phyloP scores from a whole-genome alignment of 306 rosid genomes.

The Canavalia gladiata region DNA sequence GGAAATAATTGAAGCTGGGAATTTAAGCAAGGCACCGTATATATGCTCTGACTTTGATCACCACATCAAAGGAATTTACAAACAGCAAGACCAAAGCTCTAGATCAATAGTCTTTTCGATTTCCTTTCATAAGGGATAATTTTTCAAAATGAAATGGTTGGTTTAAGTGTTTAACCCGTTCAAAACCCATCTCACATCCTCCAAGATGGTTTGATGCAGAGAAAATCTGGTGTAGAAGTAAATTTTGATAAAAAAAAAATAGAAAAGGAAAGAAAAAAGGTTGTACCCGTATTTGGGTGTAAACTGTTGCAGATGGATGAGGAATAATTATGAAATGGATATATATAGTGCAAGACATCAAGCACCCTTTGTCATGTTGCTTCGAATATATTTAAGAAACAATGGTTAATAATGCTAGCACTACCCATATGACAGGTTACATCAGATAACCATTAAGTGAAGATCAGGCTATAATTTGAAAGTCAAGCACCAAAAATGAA shows the following conservation, averaged over 20 bases:
- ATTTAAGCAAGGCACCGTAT: not conserved
- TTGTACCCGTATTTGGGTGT: not conserved
- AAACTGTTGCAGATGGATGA: not conserved
- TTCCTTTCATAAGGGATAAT: not conserved
- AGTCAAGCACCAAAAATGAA: conserved; percentile 12
- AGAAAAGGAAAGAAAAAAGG: not conserved
- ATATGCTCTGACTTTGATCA: not conserved
- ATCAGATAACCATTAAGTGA: conserved; percentile 19
- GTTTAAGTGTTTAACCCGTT: not conserved
- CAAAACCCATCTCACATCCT: not conserved
- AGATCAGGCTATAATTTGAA: conserved; percentile 6
- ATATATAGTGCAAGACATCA: conserved; percentile 11
- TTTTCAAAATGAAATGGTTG: not conserved
- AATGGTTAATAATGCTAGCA: conserved; percentile 6
- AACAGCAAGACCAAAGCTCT: not conserved
- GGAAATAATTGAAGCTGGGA: not conserved
- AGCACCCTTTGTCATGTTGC: not conserved
- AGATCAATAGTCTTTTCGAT: not conserved
- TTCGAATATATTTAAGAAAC: not conserved
- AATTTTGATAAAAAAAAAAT: too few species aligned
- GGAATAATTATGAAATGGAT: conserved; percentile 28
- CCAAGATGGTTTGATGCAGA: not conserved
- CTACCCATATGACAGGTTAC: conserved; percentile 38
- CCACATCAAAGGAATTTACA: not conserved
- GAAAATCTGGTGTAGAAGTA: too few species aligned